Conservation (phyloP, 73 alveolate species). For the Paramecium octaurelia region DNA sequence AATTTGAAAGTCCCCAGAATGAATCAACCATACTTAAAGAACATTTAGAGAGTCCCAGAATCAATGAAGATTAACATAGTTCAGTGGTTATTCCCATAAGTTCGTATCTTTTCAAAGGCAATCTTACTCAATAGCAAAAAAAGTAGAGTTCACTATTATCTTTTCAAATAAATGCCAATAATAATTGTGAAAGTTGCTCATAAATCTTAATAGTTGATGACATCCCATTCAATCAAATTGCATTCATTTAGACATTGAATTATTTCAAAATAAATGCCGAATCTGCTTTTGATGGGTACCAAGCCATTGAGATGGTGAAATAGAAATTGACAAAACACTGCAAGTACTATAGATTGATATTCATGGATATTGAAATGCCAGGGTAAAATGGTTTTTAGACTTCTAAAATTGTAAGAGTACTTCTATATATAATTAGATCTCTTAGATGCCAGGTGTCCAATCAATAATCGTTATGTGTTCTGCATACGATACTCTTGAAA, state of each 20-base stretch:
- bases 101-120: neutral
- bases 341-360: neutral
- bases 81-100: neutral
- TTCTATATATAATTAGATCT: neutral
- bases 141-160: neutral
- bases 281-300: constrained; percentile 10
- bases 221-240: neutral
- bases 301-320: neutral
- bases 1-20: neutral
- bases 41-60: neutral
- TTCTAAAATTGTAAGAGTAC: neutral
- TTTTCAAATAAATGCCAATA: neutral
- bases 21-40: neutral
- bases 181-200: neutral
- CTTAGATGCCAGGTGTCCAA: neutral
- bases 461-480: constrained; percentile 9
- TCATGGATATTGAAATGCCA: constrained; percentile 52
- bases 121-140: neutral
- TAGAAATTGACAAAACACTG: neutral
- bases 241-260: neutral
- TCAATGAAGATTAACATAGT: neutral
- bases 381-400: neutral
- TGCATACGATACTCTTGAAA: constrained; percentile 26
- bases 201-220: constrained; percentile 8
- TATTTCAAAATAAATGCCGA: neutral